A percentile compares a stretch with the other conserved stretches of the same genome.
Conservation (phyloP, 306 rosid genomes). For the Ormosia emarginata region DNA sequence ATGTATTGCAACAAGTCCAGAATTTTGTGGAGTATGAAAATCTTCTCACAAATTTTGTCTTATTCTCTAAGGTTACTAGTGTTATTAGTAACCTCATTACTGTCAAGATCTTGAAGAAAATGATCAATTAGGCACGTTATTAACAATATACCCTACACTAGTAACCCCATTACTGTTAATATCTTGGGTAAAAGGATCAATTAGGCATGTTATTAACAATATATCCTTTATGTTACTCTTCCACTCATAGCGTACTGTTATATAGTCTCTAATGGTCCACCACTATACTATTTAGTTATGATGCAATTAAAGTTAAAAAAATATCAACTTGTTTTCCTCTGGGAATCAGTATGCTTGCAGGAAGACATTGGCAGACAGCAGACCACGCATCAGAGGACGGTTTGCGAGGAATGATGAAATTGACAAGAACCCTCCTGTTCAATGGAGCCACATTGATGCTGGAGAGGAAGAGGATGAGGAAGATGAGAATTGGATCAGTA, state of each 20-base stretch:
- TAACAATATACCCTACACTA: neutral
- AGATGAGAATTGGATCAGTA: conserved; percentile 63
- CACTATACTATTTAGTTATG: neutral
- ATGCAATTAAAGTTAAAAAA: neutral
- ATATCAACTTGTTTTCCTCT: neutral
- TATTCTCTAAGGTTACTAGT: neutral
- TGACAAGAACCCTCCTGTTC: conserved; percentile 41
- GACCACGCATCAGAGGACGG: conserved; percentile 87
- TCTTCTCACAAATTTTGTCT: conserved; percentile 6
- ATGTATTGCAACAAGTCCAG: neutral
- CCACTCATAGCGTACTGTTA: neutral
- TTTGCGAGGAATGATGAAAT: conserved; percentile 74
- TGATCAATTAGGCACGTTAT: neutral
- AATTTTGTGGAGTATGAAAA: neutral
- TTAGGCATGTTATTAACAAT: neutral
- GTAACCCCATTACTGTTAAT: neutral
- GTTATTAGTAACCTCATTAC: neutral
- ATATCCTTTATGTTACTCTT: neutral
- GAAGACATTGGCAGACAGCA: conserved; percentile 90
- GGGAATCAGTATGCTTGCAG: conserved; percentile 77
- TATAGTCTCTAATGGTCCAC: neutral
- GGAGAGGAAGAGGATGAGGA: conserved; percentile 64
- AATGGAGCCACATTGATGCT: conserved; percentile 52
- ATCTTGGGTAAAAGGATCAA: neutral
- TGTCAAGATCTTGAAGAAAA: neutral